Evolutionary conservation across 2,329 filamentous ascomycete genomes (phyloP).

Genomic region (Botrytis deweyae): DNA sequence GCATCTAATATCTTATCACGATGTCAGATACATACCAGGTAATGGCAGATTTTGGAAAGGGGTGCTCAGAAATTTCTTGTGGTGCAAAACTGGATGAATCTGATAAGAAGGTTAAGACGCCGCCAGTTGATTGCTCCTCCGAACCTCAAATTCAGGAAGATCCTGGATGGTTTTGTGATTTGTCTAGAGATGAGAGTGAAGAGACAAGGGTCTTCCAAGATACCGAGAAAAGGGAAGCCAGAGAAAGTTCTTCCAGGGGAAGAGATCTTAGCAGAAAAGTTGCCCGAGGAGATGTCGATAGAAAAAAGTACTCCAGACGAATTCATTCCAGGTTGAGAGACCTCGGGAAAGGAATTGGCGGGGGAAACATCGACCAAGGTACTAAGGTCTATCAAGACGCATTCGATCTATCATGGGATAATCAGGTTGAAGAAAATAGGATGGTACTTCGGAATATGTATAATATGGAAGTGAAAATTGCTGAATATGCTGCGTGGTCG

Average conservation of each 20-base stretch:
- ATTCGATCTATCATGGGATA: neutral
- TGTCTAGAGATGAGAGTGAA: neutral
- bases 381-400: neutral
- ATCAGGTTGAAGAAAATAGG: neutral
- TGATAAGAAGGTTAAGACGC: neutral
- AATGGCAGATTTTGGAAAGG: neutral
- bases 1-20: neutral
- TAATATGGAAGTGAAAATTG: neutral
- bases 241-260: neutral
- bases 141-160: neutral
- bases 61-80: neutral
- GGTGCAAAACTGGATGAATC: accelerated
- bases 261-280: neutral
- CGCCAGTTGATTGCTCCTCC: too few species aligned
- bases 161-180: neutral
- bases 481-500: neutral
- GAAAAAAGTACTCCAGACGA: neutral
- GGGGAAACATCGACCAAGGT: neutral
- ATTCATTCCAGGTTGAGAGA: neutral
- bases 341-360: neutral
- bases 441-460: neutral
- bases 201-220: neutral
- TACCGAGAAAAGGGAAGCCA: neutral
- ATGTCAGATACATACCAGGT: neutral
- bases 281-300: neutral